Conservation (phyloP, 139 green algal genomes). For the Closterium sp. region DNA sequence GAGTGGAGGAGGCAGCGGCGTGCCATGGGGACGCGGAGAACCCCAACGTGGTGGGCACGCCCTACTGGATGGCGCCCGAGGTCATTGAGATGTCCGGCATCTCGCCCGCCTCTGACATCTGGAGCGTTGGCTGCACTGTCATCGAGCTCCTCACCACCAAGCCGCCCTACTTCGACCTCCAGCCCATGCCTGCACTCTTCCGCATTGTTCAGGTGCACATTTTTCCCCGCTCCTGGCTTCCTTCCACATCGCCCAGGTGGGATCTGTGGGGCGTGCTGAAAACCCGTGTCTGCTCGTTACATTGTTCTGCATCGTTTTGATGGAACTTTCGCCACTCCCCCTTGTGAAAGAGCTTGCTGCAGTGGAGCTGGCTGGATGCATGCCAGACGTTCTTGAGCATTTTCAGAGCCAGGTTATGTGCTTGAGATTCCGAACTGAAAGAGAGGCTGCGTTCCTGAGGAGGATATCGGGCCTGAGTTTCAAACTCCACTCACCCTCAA, state of each 20-base stretch:
- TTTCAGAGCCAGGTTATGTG: no score
- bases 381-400: no score
- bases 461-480: no score
- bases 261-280: no score
- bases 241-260: background rate
- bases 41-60: conserved; percentile 77
- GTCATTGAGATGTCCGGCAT: conserved; percentile 94
- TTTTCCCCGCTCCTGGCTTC: background rate
- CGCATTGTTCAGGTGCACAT: conserved; percentile 78
- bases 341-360: background rate
- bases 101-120: conserved; percentile 87
- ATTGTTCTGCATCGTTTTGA: no score
- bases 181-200: conserved; percentile 91
- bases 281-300: no score
- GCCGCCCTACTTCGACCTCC: conserved; percentile 92
- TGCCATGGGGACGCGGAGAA: conserved; percentile 43
- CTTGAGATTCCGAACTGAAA: no score
- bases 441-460: no score
- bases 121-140: conserved; percentile 89
- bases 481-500: no score
- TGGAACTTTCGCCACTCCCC: no score
- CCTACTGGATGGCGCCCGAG: conserved; percentile 67
- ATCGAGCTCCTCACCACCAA: conserved; percentile 92
- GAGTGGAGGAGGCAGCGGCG: conserved; percentile 64
- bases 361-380: background rate